Percentiles rank a stretch among this genome's conserved stretches.
Conservation (phyloP, 169 alveolate species). For the Plasmodium inui region DNA sequence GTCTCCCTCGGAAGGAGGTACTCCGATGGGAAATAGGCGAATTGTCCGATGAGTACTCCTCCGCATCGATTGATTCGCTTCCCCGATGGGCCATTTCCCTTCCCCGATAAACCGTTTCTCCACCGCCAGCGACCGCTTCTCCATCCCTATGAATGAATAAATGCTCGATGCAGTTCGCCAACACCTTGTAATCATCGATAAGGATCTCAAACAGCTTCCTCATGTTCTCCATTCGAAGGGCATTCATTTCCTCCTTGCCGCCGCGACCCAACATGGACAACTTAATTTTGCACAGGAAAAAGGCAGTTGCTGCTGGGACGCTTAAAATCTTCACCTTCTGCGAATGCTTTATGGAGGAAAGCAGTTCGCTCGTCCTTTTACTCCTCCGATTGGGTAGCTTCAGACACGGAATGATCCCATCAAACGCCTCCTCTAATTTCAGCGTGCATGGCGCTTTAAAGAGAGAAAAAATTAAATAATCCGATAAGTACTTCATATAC, state of each 20-base stretch:
- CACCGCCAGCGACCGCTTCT: background rate
- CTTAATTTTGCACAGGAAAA: slow-evolving; percentile 59
- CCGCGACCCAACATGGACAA: slow-evolving; percentile 20
- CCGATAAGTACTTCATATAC: slow-evolving; percentile 69
- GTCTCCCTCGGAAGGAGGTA: background rate
- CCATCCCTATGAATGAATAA: background rate
- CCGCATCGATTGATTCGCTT: background rate
- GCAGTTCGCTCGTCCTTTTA: slow-evolving; percentile 13
- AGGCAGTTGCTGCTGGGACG: slow-evolving; percentile 62
- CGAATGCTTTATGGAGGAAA: slow-evolving; percentile 19
- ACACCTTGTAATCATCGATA: slow-evolving; percentile 23
- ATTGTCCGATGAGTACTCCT: background rate
- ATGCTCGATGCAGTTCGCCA: slow-evolving; percentile 25
- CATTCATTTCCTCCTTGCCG: slow-evolving; percentile 5
- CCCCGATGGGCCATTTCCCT: background rate
- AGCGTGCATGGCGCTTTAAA: slow-evolving; percentile 40
- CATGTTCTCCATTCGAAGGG: slow-evolving; percentile 28
- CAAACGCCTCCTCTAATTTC: slow-evolving; percentile 55
- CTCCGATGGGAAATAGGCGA: background rate
- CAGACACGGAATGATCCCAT: slow-evolving; percentile 32
- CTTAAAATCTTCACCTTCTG: slow-evolving; percentile 17
- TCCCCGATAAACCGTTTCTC: background rate
- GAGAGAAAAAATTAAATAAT: slow-evolving; percentile 40
- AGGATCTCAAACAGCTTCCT: slow-evolving; percentile 26
- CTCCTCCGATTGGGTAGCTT: slow-evolving; percentile 12